Conservation (phyloP, 257 asterid species). For the Ballota nigra region DNA sequence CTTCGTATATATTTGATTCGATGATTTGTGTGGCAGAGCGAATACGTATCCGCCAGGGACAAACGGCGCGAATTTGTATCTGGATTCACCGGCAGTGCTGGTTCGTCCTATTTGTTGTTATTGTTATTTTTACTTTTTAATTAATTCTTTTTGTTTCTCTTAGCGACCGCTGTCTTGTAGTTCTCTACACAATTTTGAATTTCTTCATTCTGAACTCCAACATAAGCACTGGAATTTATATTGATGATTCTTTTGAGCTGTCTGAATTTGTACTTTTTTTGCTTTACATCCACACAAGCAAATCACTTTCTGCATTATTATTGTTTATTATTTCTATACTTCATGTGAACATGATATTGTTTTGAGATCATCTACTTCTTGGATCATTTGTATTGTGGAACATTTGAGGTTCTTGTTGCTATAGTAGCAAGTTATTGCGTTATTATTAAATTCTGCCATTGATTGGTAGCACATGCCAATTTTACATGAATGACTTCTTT, state of each 20-base stretch:
- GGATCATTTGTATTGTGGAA: not conserved
- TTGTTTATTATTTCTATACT: no score
- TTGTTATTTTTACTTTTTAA: no score
- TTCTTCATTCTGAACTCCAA: not conserved
- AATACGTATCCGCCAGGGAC: conserved; percentile 89
- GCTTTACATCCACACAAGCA: no score
- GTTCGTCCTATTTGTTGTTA: conserved; percentile 37
- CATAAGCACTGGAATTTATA: not conserved
- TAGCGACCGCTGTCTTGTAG: not conserved
- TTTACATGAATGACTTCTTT: not conserved
- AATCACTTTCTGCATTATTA: no score
- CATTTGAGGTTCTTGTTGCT: not conserved
- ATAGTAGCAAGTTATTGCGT: not conserved
- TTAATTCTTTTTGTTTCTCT: not conserved
- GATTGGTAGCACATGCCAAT: not conserved
- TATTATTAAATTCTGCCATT: not conserved
- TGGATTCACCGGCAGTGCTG: conserved; percentile 93
- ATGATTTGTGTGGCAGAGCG: conserved; percentile 63
- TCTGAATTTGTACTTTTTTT: not conserved
- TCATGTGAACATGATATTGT: not conserved
- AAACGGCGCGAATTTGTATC: conserved; percentile 84
- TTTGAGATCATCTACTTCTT: not conserved
- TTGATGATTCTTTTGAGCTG: not conserved
- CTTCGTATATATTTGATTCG: conserved; percentile 4
- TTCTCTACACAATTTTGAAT: not conserved